A percentile compares a stretch with the other conserved stretches of the same genome.
phyloP scores from a whole-genome alignment of 352 stramenopile genomes.

The Phytopythium sindhum region DNA sequence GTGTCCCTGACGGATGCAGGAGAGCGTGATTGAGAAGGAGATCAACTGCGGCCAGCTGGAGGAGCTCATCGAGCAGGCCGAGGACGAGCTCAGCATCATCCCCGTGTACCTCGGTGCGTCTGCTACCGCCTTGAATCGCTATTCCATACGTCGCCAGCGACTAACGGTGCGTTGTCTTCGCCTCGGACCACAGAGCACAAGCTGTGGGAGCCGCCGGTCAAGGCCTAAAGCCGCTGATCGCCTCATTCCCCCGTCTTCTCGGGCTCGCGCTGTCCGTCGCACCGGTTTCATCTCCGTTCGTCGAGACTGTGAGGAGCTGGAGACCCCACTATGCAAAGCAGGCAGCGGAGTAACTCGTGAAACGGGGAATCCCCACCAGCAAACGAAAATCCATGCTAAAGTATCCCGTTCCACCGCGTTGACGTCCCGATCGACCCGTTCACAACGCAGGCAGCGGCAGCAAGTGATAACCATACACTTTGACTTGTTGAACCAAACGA shows the following conservation, averaged over 20 bases:
- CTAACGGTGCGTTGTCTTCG: not conserved
- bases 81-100: conserved; percentile 84
- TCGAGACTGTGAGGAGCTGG: not conserved
- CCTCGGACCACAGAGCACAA: conserved; percentile 59
- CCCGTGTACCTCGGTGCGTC: conserved; percentile 79
- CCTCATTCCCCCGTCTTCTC: not conserved
- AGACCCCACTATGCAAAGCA: not conserved
- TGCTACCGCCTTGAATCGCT: not conserved
- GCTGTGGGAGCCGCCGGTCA: conserved; percentile 78
- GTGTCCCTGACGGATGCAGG: conserved; percentile 24
- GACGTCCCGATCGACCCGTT: not conserved
- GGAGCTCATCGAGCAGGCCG: conserved; percentile 84
- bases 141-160: conserved; percentile 9
- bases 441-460: no score
- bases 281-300: not conserved
- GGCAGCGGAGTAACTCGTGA: not conserved
- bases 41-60: conserved; percentile 89
- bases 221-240: conserved; percentile 20
- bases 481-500: conserved; percentile 1
- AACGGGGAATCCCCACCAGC: not conserved
- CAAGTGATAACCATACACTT: not conserved
- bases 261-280: not conserved
- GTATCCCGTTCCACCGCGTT: not conserved
- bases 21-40: conserved; percentile 75
- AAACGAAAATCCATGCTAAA: conserved; percentile 1